Percentiles rank a stretch among this genome's conserved stretches.
phyloP scores from a whole-genome alignment of 768 basidiomycete genomes.

The Boletus subcaerulescens region DNA sequence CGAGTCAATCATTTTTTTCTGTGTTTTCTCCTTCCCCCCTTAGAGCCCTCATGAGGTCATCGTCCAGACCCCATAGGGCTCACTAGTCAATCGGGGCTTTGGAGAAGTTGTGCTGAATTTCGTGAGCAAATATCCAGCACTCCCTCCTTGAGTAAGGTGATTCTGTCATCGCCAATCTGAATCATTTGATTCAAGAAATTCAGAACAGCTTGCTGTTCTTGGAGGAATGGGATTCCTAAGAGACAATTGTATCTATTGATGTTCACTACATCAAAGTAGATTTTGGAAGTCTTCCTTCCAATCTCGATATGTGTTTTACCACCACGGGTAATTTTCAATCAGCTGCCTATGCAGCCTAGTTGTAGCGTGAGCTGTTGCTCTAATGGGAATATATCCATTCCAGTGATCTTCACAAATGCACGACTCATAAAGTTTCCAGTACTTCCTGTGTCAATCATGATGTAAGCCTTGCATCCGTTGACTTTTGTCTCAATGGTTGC shows the following conservation, averaged over 20 bases:
- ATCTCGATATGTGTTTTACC: neutral
- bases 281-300: neutral
- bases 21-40: no score
- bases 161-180: rapidly evolving
- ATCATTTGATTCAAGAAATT: neutral
- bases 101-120: neutral
- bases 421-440: neutral
- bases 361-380: neutral
- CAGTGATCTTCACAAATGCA: neutral
- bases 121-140: neutral
- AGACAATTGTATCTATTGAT: neutral
- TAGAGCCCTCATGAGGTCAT: no score
- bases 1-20: no score
- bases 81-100: neutral
- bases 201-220: neutral
- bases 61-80: no score
- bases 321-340: neutral
- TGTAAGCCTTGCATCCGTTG: no score
- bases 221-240: neutral
- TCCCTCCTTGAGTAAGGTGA: neutral
- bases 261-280: neutral
- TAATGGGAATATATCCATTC: neutral
- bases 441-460: neutral
- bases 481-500: no score
- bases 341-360: neutral